phyloP scores from a whole-genome alignment of 768 basidiomycete genomes.

The Tulasnella sp. region DNA sequence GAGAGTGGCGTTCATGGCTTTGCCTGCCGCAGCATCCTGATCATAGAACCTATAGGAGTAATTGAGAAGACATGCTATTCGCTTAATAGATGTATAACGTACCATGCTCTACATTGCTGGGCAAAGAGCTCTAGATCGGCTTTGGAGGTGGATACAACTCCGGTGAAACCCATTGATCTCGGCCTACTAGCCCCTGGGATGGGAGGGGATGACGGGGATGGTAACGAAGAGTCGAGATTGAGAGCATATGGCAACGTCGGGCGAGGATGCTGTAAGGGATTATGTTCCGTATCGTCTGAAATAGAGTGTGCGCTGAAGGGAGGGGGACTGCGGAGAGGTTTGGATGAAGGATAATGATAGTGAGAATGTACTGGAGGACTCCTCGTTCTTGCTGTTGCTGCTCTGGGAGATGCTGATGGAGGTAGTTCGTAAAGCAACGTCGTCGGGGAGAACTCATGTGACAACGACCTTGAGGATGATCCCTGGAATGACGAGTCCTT shows the following conservation, averaged over 20 bases:
- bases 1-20: slow-evolving; percentile 69
- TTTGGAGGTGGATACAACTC: slow-evolving; percentile 50
- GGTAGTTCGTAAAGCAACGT: slow-evolving; percentile 69
- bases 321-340: slow-evolving; percentile 35
- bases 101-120: slow-evolving; percentile 69
- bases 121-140: slow-evolving; percentile 70
- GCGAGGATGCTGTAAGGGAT: neutral
- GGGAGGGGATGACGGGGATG: neutral
- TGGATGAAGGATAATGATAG: slow-evolving; percentile 32
- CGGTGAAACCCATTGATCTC: slow-evolving; percentile 42
- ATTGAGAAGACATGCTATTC: neutral
- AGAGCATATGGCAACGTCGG: neutral
- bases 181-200: neutral
- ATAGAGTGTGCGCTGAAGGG: slow-evolving; percentile 35
- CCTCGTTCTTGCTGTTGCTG: neutral
- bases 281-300: neutral
- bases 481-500: neutral
- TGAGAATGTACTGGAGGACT: slow-evolving; percentile 42
- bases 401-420: slow-evolving; percentile 33
- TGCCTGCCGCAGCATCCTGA: slow-evolving; percentile 67
- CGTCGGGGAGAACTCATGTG: slow-evolving; percentile 38
- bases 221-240: neutral
- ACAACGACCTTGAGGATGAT: slow-evolving; percentile 28
- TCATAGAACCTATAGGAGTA: slow-evolving; percentile 53
- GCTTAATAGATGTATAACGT: slow-evolving; percentile 20